Percentiles rank a stretch among this genome's conserved stretches.
Evolutionary conservation across 768 basidiomycete genomes (phyloP).

Genomic region (Amanita pseudoporphyria): DNA sequence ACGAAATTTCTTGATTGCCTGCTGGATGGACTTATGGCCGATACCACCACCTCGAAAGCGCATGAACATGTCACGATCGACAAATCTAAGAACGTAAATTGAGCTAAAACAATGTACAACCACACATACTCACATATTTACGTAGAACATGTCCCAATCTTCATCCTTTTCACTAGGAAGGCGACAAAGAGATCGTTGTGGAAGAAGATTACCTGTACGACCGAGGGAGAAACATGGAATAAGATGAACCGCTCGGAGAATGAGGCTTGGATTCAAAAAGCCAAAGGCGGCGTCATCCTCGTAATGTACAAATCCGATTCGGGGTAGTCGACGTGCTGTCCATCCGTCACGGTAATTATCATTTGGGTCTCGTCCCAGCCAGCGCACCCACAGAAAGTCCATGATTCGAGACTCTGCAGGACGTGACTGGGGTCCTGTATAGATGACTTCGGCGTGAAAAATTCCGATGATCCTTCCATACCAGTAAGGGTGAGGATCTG

Average conservation of each 20-base stretch:
- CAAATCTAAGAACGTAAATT: neutral
- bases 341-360: conserved; percentile 11
- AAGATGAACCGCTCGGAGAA: neutral
- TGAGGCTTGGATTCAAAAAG: neutral
- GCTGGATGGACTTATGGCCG: too few species aligned
- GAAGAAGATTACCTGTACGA: neutral
- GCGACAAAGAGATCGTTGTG: neutral
- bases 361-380: conserved; percentile 10
- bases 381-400: neutral
- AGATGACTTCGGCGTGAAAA: conserved; percentile 20
- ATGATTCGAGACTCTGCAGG: neutral
- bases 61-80: neutral
- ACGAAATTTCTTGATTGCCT: too few species aligned
- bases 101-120: neutral
- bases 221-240: neutral
- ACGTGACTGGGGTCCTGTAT: neutral
- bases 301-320: conserved; percentile 13
- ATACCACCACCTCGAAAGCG: neutral
- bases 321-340: conserved; percentile 8
- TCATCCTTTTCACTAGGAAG: neutral
- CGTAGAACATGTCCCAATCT: neutral
- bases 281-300: neutral
- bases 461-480: conserved; percentile 23
- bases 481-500: conserved; percentile 19
- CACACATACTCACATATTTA: neutral